Evolutionary conservation across 2,329 filamentous ascomycete species (phyloP).

Genomic region (Drechslerella coelobrocha): DNA sequence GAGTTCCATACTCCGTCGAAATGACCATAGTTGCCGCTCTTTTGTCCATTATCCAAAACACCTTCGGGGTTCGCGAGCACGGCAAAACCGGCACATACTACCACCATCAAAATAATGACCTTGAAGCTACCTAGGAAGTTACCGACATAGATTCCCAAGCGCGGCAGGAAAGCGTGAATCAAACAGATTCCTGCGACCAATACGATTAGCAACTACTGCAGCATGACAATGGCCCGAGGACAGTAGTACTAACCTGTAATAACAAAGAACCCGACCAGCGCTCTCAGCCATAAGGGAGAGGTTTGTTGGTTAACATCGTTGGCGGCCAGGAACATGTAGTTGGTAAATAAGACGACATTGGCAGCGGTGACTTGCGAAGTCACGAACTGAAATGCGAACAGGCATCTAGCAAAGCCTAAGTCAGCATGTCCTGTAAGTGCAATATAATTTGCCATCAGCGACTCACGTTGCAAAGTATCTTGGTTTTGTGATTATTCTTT

Average conservation of each 20-base stretch:
- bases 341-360: constrained; percentile 44
- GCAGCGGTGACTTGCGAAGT: constrained; percentile 45
- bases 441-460: background rate
- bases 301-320: constrained; percentile 20
- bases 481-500: constrained; percentile 67
- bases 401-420: constrained; percentile 16
- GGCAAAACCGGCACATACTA: constrained; percentile 57
- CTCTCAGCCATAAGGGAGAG: constrained; percentile 37
- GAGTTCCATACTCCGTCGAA: constrained; percentile 46
- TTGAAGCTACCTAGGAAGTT: constrained; percentile 58
- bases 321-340: constrained; percentile 46
- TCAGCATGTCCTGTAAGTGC: background rate
- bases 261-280: constrained; percentile 36
- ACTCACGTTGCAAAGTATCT: constrained; percentile 64
- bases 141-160: constrained; percentile 57
- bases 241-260: constrained; percentile 14
- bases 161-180: constrained; percentile 57
- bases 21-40: constrained; percentile 33
- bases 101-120: constrained; percentile 56
- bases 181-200: constrained; percentile 54
- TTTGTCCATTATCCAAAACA: constrained; percentile 25
- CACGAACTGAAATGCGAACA: constrained; percentile 45
- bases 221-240: background rate
- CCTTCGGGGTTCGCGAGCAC: constrained; percentile 52
- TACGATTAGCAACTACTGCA: background rate